Base-by-base conservation (phyloP, 495 filamentous ascomycete species). In the Durotheca rogersii region DNA sequence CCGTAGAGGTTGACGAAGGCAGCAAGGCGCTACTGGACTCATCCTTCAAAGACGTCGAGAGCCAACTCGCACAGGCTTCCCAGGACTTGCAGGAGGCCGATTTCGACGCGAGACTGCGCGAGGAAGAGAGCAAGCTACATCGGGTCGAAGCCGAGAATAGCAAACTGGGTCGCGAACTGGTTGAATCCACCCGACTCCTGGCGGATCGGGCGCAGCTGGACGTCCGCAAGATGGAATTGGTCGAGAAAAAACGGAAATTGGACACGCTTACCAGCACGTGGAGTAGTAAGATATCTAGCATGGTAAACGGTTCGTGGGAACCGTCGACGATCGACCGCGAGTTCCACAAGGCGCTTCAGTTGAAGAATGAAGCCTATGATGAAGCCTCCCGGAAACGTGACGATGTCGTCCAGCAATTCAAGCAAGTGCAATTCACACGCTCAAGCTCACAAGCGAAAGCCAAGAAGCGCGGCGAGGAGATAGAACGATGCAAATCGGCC, bases 1-100 rank as follows among this genome's bases (percentile, higher is more conserved):
- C 68, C 6, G 82, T 97, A 40, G 79, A 85, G 10, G 75, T 90
- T 32, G 92, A 96, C 56, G 91, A 96, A 70, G 91, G 89, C 9
- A 77, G 81, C 18, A 85, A 87, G 61, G 84, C 85, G 21, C 73
- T 85, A 3, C 75, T 95, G 9, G 84, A 90, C 47, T 79, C 84
- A 3, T 84, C 84, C 31, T 73, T 86, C 29, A 79, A 83, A 41
- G 89, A 95, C 19, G 74, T 85, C 3, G 80, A 83, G 52, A 70
- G 76, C 3, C 77, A 69, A 34, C 76, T 95, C 5, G 70, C 74
- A 39, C 74, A 78, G 47, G 76, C 81, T 2, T 88, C 82, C 56
- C 71, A 77, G 4, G 77, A 86, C 7, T 76, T 80, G 20, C 76
- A 80, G 41, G 65, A 58, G 17, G 79, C 80, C 2, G 76, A 81